Evolutionary conservation across 1,139 yeast species (phyloP).

Genomic region (Yamadazyma jaroonii): DNA sequence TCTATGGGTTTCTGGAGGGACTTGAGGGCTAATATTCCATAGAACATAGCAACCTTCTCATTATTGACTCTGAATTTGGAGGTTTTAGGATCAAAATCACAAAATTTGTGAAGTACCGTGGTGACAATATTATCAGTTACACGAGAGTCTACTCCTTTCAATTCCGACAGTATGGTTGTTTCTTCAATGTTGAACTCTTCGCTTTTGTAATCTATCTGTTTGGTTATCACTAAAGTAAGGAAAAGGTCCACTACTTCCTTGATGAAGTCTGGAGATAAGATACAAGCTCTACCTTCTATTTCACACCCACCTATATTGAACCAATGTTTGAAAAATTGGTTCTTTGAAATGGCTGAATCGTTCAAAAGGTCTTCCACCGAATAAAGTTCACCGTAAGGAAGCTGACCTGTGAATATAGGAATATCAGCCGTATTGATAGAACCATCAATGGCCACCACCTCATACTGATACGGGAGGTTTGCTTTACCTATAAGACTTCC

Average conservation of each 20-base stretch:
- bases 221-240: slow-evolving; percentile 50
- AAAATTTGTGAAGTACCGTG: slow-evolving; percentile 11
- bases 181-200: slow-evolving; percentile 3
- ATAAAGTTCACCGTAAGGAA: slow-evolving; percentile 1
- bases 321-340: slow-evolving; percentile 57
- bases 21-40: slow-evolving; percentile 54
- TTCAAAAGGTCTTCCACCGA: slow-evolving; percentile 39
- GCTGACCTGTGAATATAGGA: slow-evolving; percentile 41
- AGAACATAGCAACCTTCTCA: slow-evolving; percentile 50
- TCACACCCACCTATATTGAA: slow-evolving; percentile 55
- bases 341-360: slow-evolving; percentile 54
- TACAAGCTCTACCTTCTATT: slow-evolving; percentile 31
- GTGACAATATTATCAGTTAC: slow-evolving; percentile 1
- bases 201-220: slow-evolving; percentile 26
- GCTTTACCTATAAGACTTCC: slow-evolving; percentile 37
- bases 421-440: slow-evolving; percentile 38
- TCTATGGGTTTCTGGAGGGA: slow-evolving; percentile 12
- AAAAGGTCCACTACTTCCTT: slow-evolving; percentile 38
- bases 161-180: neutral
- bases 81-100: slow-evolving; percentile 3
- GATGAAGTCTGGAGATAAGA: slow-evolving; percentile 22
- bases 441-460: slow-evolving; percentile 44
- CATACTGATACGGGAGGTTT: slow-evolving; percentile 45
- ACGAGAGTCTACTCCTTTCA: neutral
- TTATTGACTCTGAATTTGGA: slow-evolving; percentile 30